phyloP scores from a whole-genome alignment of 225 moss, liverwort and hornwort species.

The Thuidium tamariscinum region DNA sequence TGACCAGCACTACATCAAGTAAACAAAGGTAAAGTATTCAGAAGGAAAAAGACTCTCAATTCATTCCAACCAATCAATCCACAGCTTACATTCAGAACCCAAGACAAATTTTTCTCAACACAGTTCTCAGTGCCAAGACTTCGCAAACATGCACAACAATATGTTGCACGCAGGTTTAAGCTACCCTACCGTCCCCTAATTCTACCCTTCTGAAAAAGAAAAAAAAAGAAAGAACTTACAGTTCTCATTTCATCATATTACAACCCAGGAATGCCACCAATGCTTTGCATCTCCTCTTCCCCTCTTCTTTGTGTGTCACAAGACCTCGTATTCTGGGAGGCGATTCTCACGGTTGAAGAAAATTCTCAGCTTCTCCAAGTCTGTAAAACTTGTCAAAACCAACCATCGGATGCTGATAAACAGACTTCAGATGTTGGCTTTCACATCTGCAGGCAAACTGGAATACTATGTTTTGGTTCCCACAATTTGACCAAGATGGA shows the following conservation, averaged over 20 bases:
- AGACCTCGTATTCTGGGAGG: not conserved
- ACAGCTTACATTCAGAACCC: not conserved
- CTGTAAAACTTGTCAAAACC: not conserved
- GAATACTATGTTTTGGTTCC: not conserved
- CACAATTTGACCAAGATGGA: not conserved
- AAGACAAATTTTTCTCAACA: not conserved
- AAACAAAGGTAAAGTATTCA: not conserved
- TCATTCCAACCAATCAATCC: not conserved
- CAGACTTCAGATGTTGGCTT: not conserved
- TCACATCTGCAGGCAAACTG: not conserved
- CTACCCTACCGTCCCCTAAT: not conserved
- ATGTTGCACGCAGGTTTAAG: not conserved
- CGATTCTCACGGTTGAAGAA: not conserved
- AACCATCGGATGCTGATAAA: not conserved
- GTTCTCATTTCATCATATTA: not conserved
- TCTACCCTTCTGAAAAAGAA: not conserved
- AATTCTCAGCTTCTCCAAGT: not conserved
- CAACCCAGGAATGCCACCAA: not conserved
- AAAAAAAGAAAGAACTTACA: not conserved
- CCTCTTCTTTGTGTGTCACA: not conserved
- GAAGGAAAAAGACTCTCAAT: not conserved
- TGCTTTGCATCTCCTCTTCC: not conserved
- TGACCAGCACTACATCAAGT: too few relatives aligned
- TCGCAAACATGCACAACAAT: not conserved
- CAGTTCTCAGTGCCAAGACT: not conserved